Evolutionary conservation across 306 rosid genomes (phyloP), one percentile per base, ranked within the genome.

Genomic region (Rosa rugosa): DNA sequence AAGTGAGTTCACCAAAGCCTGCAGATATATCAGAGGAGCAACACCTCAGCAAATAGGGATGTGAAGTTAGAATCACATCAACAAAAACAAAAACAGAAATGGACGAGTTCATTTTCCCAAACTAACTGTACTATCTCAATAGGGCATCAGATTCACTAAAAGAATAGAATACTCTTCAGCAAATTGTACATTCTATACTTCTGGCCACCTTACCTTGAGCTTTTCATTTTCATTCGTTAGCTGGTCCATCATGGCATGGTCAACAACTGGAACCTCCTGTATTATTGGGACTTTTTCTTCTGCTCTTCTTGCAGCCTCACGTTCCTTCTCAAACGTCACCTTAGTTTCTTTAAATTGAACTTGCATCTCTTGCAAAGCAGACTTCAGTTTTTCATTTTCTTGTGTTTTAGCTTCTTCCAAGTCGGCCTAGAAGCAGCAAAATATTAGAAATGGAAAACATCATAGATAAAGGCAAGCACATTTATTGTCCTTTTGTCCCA

Each of bases 201-300:
- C 81, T 42, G 75, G 72, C 73, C 78, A 75, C 66, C 84, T 80
- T 78, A 96, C 99, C 99, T 93, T 96, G 79, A 96, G 99, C 78
- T 91, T 91, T 84, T 96, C 97, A 80, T 96, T 96, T 91, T 96
- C 99, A 78, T 79, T 80, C 40, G 87, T 82, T 70, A 96, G 94
- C 85, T 90, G 91, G 85, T 89, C 97, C 80, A 93, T 16, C 89
- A 87, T 79, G 79, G 83, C 87, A 85, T 89, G 76, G 85, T 96
- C 99, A 80, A 96, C 83, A 88, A 93, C 98, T 50, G 98, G 96
- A 91, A 96, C 87, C 91, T 96, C 97, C 77, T 96, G 97, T 83
- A 96, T 82, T 57, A 90, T 75, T 49, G 98, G 97, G 23, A 65
- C 87, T 76, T 63, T 85, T 86, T 91, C 96, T 44, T 86, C 89